Evolutionary conservation across 2,329 filamentous ascomycete genomes (phyloP).

Genomic region (Aspergillus melleus): DNA sequence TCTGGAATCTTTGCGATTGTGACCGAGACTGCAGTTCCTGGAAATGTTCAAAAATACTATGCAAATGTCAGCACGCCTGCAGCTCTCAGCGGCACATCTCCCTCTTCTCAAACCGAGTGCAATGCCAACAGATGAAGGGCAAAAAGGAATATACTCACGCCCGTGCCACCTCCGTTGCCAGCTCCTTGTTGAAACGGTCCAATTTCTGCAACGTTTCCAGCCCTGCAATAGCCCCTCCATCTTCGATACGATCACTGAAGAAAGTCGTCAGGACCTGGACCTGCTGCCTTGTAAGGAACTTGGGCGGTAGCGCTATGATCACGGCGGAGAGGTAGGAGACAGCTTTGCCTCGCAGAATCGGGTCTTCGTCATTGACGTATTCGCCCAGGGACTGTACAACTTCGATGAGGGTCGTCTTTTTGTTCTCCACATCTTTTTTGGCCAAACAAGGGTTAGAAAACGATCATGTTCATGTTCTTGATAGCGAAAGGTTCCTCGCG

Average conservation of each 20-base stretch:
- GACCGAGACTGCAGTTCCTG: conserved; percentile 61
- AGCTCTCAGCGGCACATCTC: background rate
- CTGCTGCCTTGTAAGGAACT: conserved; percentile 61
- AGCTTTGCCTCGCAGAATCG: conserved; percentile 59
- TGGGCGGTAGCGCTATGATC: conserved; percentile 51
- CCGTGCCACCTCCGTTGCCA: conserved; percentile 54
- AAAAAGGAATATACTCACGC: conserved; percentile 43
- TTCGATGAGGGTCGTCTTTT: conserved; percentile 61
- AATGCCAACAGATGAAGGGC: background rate
- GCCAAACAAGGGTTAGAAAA: conserved; percentile 14
- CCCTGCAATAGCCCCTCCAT: conserved; percentile 61
- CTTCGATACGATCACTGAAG: conserved; percentile 63
- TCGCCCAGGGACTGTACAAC: conserved; percentile 65
- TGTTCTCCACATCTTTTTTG: conserved; percentile 56
- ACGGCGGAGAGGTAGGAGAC: conserved; percentile 46
- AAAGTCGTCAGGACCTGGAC: conserved; percentile 64
- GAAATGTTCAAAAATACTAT: conserved; percentile 52
- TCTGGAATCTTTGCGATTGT: conserved; percentile 64
- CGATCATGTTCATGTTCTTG: conserved; percentile 5
- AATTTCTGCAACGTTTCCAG: conserved; percentile 60
- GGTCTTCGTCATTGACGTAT: conserved; percentile 67
- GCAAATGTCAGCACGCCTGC: conserved; percentile 16
- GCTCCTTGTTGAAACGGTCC: conserved; percentile 60
- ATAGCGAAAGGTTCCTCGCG: conserved; percentile 7
- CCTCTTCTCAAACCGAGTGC: background rate